Evolutionary conservation across 2,329 filamentous ascomycete species (phyloP).

Genomic region (Colletotrichum orbiculare): DNA sequence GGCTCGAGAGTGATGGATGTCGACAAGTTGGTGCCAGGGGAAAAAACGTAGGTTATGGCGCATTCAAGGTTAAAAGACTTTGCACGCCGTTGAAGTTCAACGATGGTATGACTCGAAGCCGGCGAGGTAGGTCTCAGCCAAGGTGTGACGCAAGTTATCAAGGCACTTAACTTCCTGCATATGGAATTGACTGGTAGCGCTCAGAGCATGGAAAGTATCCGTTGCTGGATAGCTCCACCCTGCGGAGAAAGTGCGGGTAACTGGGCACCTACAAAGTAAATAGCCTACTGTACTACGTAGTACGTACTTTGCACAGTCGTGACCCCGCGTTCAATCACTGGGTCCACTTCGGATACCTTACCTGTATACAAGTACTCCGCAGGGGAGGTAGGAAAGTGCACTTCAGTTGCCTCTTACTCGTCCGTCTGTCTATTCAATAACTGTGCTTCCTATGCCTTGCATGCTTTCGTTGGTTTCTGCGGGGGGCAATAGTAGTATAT

Average conservation of each 20-base stretch:
- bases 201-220: neutral
- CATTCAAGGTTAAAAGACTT: slow-evolving; percentile 2
- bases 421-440: no score
- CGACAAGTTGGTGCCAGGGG: neutral
- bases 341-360: neutral
- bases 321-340: slow-evolving; percentile 10
- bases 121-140: slow-evolving; percentile 23
- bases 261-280: neutral
- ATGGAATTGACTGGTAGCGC: no score
- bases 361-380: no score
- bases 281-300: neutral
- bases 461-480: no score
- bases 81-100: slow-evolving; percentile 13
- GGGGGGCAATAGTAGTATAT: no score
- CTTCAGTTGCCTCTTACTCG: no score
- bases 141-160: slow-evolving; percentile 31
- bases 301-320: no score
- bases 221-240: slow-evolving; percentile 15
- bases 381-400: no score
- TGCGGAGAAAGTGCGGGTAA: slow-evolving; percentile 35
- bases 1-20: neutral
- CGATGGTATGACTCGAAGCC: slow-evolving; percentile 20
- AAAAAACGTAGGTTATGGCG: neutral
- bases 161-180: neutral
- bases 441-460: no score